Evolutionary conservation across 169 alveolate genomes (phyloP), one percentile per base, ranked within the genome.

Genomic region (Plasmodium malariae): DNA sequence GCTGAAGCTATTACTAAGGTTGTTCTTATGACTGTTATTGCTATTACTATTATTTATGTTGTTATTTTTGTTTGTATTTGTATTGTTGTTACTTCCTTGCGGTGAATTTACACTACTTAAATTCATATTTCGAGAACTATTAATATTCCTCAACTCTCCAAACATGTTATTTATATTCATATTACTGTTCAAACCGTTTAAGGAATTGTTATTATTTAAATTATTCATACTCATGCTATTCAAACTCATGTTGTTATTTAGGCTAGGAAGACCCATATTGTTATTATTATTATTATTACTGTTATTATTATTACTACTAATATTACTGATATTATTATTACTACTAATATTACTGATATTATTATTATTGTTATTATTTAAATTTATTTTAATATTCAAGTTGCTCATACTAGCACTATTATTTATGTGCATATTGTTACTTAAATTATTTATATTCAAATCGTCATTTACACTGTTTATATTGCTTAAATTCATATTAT

Each of bases 151-250:
- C 3, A 62, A 14, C 0, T 49, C 70, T 19, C 34, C 74, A 80
- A 62, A 62, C 21, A 62, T 30, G 62, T 24, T 70, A 57, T 45
- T 80, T 36, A 65, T 65, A 37, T 65, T 80, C 24, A 80, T 55
- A 32, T 28, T 65, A 26, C 71, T 32, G 34, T 67, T 80, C 40
- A 49, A 19, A 9, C 71, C 80, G 21, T 26, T 80, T 4, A 65
- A 30, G 11, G 11, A 9, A 26, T 48, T 70, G 5, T 48, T 70
- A 6, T 32, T 67, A 32, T 57, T 62, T 12, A 45, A 34, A 21
- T 70, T 70, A 21, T 24, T 48, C 26, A 74, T 60, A 45, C 54
- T 48, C 43, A 74, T 4, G 51, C 65, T 48, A 67, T 54, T 67
- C 51, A 67, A 5, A 37, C 26, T 83, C 63, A 32, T 76, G 19